phyloP scores from a whole-genome alignment of 202 grass and related monocot species.

The Musa balbisiana region DNA sequence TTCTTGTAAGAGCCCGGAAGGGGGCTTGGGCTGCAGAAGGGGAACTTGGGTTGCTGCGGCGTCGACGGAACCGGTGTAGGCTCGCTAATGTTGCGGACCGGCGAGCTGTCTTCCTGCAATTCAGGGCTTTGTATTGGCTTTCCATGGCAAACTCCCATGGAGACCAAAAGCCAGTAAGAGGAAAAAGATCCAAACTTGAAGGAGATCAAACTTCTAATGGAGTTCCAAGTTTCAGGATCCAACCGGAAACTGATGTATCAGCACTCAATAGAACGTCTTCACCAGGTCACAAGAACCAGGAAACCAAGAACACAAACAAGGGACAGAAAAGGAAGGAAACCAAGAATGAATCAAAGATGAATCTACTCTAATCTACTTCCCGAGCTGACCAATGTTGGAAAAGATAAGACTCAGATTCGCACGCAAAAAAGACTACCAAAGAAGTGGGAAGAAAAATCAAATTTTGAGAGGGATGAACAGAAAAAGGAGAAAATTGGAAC shows the following conservation, averaged over 20 bases:
- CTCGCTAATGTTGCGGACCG: conserved; percentile 13
- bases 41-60: conserved; percentile 81
- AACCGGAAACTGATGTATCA: not conserved
- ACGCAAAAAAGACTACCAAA: not conserved
- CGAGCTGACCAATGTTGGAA: not conserved
- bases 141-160: conserved; percentile 91
- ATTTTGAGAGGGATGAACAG: not conserved
- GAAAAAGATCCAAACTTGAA: conserved; percentile 3
- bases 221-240: not conserved
- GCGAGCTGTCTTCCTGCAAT: conserved; percentile 35
- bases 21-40: conserved; percentile 88
- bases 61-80: conserved; percentile 42
- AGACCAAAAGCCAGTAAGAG: conserved; percentile 13
- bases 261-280: not conserved
- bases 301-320: not conserved
- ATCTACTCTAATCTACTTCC: not conserved
- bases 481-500: not conserved
- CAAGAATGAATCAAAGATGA: not conserved
- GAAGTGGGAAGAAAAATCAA: conserved; percentile 4
- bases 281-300: not conserved
- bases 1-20: conserved; percentile 78
- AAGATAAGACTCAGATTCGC: not conserved
- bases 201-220: conserved; percentile 1
- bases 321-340: not conserved
- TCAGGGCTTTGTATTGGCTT: conserved; percentile 54